Base-by-base conservation (phyloP, 352 stramenopile genomes). In the Elongisporangium undulatum region DNA sequence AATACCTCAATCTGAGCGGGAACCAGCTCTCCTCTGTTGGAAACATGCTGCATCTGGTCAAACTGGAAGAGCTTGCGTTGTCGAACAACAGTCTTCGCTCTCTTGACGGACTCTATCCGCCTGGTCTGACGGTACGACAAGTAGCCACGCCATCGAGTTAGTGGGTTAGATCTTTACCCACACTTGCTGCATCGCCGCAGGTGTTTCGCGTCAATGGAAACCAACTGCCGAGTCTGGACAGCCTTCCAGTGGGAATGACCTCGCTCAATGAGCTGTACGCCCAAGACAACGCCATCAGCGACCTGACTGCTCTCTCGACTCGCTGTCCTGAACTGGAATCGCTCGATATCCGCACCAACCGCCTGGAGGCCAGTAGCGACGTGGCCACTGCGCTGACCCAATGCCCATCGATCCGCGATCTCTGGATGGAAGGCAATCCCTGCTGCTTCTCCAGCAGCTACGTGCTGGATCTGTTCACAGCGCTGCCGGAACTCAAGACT, bases 1-100 rank as follows among this genome's bases (percentile, higher is more conserved):
- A 90, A 62, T 75, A 74, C 13, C 59, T 93, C 24, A 91, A 93
- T 53, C 53, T 93, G 17, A 79, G 66, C 24, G 71, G 76, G 57
- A 93, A 93, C 49, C 62, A 80, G 20, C 61, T 93, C 8, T 65
- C 63, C 5, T 72, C 67, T 0, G 68, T 89, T 20, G 81, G 81
- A 9, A 87, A 82, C 21, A 62, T 93, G n/a, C 56, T 69, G 13
- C 71, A 83, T 17, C 63, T 93, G 55, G 77, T 64, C 9, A 91
- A 93, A 54, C 69, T 93, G 19, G 77, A 90, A 62, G 83, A 93
- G 55, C 67, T 93, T 39, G 83, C 90, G 39, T 53, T 93, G 16
- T 66, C 70, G 21, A 76, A 80, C 55, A 93, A 93, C 60, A 62
- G 66, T 1, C 51, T 93, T 8, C 58, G 57, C n/a, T 74, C 64